Evolutionary conservation across 495 filamentous ascomycete genomes (phyloP).

Genomic region (Xylaria telfairii): DNA sequence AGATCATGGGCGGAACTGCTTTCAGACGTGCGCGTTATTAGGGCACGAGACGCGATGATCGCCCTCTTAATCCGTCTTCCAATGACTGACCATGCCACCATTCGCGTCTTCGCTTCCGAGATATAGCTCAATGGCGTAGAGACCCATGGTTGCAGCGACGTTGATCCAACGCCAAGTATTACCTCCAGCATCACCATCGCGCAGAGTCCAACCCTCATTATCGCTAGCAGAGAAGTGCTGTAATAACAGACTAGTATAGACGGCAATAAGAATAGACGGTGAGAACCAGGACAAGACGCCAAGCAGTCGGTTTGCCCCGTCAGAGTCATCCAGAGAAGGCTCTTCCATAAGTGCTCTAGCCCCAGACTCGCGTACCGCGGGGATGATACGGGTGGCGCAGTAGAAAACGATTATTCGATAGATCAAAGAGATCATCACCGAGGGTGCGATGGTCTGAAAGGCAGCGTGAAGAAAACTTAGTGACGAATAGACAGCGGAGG

Average conservation of each 20-base stretch:
- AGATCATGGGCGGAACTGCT: not conserved
- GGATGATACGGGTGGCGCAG: conserved; percentile 93
- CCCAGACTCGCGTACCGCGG: conserved; percentile 85
- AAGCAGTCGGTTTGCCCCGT: conserved; percentile 78
- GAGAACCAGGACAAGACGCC: conserved; percentile 90
- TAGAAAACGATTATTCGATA: conserved; percentile 95
- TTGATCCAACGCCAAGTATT: conserved; percentile 96
- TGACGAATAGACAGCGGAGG: conserved; percentile 79
- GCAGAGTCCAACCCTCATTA: conserved; percentile 81
- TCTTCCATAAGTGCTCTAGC: conserved; percentile 82
- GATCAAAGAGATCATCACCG: conserved; percentile 88
- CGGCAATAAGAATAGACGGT: conserved; percentile 87
- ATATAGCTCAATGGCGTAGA: conserved; percentile 89
- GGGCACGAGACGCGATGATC: not conserved
- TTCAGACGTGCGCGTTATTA: not conserved
- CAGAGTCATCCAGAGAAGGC: conserved; percentile 80
- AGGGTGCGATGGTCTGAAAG: conserved; percentile 90
- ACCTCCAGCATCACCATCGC: conserved; percentile 77
- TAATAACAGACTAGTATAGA: conserved; percentile 96
- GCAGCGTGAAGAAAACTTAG: conserved; percentile 89
- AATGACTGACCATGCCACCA: conserved; percentile 74
- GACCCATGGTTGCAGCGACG: conserved; percentile 79
- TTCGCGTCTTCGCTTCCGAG: conserved; percentile 79
- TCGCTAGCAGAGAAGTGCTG: conserved; percentile 85
- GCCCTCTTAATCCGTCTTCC: conserved; percentile 82